A percentile compares a stretch with the other conserved stretches of the same genome.
phyloP scores from a whole-genome alignment of 345 rosid genomes.

The Gynandropsis gynandra region DNA sequence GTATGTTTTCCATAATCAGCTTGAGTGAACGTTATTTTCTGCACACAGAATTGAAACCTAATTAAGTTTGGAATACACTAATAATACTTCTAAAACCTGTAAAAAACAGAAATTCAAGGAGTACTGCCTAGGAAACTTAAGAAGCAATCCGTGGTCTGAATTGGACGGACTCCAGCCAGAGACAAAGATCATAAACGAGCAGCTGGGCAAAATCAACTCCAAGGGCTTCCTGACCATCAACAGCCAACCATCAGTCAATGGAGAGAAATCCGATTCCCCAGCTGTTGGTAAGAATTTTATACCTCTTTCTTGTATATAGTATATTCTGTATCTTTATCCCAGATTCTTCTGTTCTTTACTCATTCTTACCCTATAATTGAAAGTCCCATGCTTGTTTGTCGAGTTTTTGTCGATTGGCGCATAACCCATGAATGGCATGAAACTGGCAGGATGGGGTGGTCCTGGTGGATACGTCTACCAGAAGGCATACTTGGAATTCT shows the following conservation, averaged over 20 bases:
- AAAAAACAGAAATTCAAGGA: conserved; percentile 67
- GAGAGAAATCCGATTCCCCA: conserved; percentile 73
- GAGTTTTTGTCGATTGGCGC: too few relatives aligned
- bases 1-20: conserved; percentile 30
- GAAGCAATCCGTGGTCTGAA: conserved; percentile 95
- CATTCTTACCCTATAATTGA: too few relatives aligned
- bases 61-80: conserved; percentile 13
- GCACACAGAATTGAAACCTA: background rate
- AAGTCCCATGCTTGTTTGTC: background rate
- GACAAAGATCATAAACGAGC: conserved; percentile 85
- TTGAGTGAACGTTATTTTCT: background rate
- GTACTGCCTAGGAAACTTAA: conserved; percentile 72
- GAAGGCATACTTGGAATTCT: conserved; percentile 84
- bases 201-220: conserved; percentile 60
- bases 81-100: conserved; percentile 14
- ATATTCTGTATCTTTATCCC: background rate
- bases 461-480: conserved; percentile 83
- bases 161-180: conserved; percentile 87
- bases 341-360: background rate
- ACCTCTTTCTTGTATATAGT: background rate
- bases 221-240: conserved; percentile 79
- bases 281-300: conserved; percentile 51
- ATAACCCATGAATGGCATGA: background rate
- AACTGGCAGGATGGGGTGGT: conserved; percentile 78
- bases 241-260: conserved; percentile 97